A percentile compares a stretch with the other conserved stretches of the same genome.
These are phyloP conservation scores for Centella asiatica DNA, from an alignment of 129 eudicot genomes.

Conservation along the genomic window DNA sequence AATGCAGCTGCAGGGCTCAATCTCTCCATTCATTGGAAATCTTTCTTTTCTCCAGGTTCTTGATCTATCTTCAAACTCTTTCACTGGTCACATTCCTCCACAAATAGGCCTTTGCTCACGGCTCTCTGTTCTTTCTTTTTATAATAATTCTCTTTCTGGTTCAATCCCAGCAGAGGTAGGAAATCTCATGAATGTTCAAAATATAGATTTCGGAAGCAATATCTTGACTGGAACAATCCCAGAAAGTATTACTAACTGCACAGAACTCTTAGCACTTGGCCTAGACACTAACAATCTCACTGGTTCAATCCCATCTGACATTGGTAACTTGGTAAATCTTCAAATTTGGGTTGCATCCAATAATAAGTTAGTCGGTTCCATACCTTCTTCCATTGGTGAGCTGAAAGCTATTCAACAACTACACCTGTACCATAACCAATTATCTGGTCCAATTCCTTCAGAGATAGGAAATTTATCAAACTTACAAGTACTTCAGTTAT, in stretches of 20 bases:
- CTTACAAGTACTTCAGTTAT: conserved; percentile 37
- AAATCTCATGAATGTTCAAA: conserved; percentile 31
- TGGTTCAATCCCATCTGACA: conserved; percentile 48
- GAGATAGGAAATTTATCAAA: conserved; percentile 54
- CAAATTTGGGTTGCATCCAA: conserved; percentile 36
- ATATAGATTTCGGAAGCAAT: conserved; percentile 50
- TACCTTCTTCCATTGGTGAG: conserved; percentile 59
- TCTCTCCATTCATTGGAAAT: conserved; percentile 69
- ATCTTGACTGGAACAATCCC: conserved; percentile 53
- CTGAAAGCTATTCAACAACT: conserved; percentile 35
- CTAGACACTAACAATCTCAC: conserved; percentile 45
- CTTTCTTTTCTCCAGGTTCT: conserved; percentile 71
- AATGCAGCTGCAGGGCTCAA: conserved; percentile 43
- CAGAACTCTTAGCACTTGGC: conserved; percentile 30
- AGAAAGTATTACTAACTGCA: conserved; percentile 46
- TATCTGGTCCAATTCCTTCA: conserved; percentile 48
- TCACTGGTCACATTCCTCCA: conserved; percentile 55
- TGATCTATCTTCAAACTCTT: conserved; percentile 59
- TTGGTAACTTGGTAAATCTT: conserved; percentile 50
- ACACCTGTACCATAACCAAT: conserved; percentile 43
- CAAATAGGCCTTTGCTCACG: conserved; percentile 50
- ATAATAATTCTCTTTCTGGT: conserved; percentile 52
- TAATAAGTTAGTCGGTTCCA: conserved; percentile 41
- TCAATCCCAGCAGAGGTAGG: conserved; percentile 58
- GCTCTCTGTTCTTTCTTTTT: conserved; percentile 35